Percentiles rank a stretch among this genome's conserved stretches.
Evolutionary conservation across 2,329 filamentous ascomycete species (phyloP).

Genomic region (Coleophoma cylindrospora): DNA sequence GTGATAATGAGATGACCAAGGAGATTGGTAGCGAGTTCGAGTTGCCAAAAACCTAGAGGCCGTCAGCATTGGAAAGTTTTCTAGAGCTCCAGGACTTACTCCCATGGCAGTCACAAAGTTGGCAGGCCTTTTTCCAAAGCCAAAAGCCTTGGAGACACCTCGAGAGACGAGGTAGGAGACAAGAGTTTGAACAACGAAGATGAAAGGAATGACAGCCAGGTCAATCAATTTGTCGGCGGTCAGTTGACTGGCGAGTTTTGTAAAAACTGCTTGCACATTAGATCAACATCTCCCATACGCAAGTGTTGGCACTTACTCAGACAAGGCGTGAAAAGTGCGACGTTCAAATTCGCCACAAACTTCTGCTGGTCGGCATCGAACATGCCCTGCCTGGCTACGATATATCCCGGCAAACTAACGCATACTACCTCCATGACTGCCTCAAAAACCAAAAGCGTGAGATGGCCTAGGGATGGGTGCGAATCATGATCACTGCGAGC

Average conservation of each 20-base stretch:
- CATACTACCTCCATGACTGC: conserved; percentile 94
- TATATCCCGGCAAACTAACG: conserved; percentile 89
- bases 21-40: conserved; percentile 98
- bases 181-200: conserved; percentile 82
- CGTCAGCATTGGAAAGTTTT: conserved; percentile 7
- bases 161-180: conserved; percentile 79
- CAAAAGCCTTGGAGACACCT: conserved; percentile 66
- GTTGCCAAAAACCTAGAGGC: conserved; percentile 77
- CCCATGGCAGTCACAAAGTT: conserved; percentile 98
- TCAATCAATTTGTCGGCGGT: conserved; percentile 87
- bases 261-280: conserved; percentile 65
- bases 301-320: conserved; percentile 59
- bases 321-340: conserved; percentile 93
- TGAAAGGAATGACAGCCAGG: conserved; percentile 88
- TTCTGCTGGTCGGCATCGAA: conserved; percentile 97
- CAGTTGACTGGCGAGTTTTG: conserved; percentile 90
- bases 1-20: conserved; percentile 86
- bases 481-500: conserved; percentile 20
- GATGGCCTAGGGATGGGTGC: conserved; percentile 39
- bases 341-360: conserved; percentile 93
- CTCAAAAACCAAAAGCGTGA: conserved; percentile 64
- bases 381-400: conserved; percentile 83
- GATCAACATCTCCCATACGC: neutral
- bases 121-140: conserved; percentile 76
- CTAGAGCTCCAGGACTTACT: conserved; percentile 33